Evolutionary conservation across 352 stramenopile species (phyloP), one percentile per base, ranked within the genome.

Genomic region (Globisporangium perplexum): DNA sequence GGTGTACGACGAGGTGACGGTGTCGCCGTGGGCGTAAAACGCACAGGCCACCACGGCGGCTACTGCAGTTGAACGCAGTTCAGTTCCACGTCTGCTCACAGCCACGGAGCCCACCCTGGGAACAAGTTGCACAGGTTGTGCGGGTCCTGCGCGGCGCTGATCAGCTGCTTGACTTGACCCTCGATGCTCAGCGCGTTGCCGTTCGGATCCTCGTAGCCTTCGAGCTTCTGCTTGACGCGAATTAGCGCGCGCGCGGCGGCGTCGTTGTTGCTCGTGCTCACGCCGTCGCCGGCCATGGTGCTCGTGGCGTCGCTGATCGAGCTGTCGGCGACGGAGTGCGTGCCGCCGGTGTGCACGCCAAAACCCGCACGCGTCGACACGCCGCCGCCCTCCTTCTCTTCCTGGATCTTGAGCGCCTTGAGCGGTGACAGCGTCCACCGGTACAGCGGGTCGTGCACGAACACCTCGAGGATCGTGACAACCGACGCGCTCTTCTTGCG

Each of bases 361-460:
- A 39, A 39, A 4, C 33, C 33, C 11, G 33, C 7, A 35, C 10
- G 30, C 30, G 30, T 35, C 30, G 30, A 11, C 30, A 35, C 30
- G 20, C 45, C 38, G 33, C 63, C 53, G 51, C 55, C 57, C n/a
- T 41, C 46, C 52, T 74, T 73, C 82, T 85, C 56, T 55, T 86
- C 63, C 77, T 93, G 72, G 65, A 95, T 88, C 22, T 71, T 71
- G 7, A 95, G 65, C 26, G 86, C 88, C 60, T 98, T 90, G 17
- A 96, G 65, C 26, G 93, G 88, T 33, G 86, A 98, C 31, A 98
- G 59, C 18, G 84, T 98, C 97, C 97, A 99, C 43, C 93, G 93
- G 71, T 99, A 99, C 10, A 99, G 77, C n/a, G 97, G 97, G 62
- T 99, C 97, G 52, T 99, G 95, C 42, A 99, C 88, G 55, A 99